Evolutionary conservation across 257 asterid species (phyloP), one percentile per base, ranked within the genome.

Genomic region (Gentiana straminea): DNA sequence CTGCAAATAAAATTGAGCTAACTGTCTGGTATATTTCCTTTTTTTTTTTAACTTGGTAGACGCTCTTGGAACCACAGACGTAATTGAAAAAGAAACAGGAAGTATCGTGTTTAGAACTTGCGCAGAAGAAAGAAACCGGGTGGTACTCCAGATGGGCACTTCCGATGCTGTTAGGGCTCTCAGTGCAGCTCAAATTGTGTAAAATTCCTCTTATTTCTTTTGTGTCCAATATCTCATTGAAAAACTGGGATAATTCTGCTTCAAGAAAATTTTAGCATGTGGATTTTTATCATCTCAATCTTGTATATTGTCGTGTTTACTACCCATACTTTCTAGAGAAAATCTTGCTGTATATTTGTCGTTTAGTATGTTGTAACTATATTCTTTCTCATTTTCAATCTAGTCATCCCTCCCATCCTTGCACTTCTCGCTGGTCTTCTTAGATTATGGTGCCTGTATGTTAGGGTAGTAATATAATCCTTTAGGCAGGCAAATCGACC

Each of bases 131-230:
- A 73, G 74, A 74, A 69, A 59, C 47, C 70, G 81, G 64, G 89
- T 90, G 57, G 96, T 90, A 41, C 81, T 90, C 60, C 96, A 90
- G 79, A 82, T 86, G 84, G 98, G 98, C 50, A 86, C 98, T 62
- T 90, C 96, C 52, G 94, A 90, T 81, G 81, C 95, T 33, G 75
- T 76, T 58, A 75, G 96, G 73, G 96, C 98, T 70, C 94, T 90
- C 64, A 81, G 71, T 64, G 96, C 95, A 62, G 92, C 95, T 56
- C 79, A 86, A 59, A 38, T 65, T 39, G 85, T 90, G 98, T 90
- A 68, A 84, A 90, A 71, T 52, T 9, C 58, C 48, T 56, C 43
- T 54, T 13, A 9, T 59, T 13, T 35, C 32, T 43, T 12, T 46
- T 5, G 48, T 55, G 5, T 13, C 7, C 12, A 10, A 48, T 35